Percentiles rank a stretch among this genome's conserved stretches.
These are phyloP conservation scores for Nakaseomyces kungkrabaensis DNA, from an alignment of 1,139 yeast genomes.

Conservation along the genomic window DNA sequence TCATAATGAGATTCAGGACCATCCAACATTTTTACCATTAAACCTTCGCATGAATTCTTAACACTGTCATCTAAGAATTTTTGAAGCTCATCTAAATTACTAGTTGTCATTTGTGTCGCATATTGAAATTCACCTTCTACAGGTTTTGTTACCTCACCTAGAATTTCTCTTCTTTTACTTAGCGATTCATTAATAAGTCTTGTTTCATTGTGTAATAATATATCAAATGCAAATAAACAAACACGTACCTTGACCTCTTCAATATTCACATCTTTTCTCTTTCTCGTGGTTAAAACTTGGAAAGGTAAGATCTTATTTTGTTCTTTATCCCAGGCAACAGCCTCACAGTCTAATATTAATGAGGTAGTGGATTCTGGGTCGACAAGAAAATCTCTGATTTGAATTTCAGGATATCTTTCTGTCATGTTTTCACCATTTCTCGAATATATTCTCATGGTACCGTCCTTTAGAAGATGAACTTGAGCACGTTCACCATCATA, in stretches of 20 bases:
- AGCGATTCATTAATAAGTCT: conserved; percentile 62
- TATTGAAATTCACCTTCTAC: conserved; percentile 73
- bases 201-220: conserved; percentile 62
- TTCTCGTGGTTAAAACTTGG: conserved; percentile 85
- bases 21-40: conserved; percentile 85
- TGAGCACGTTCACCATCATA: conserved; percentile 98
- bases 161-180: conserved; percentile 53
- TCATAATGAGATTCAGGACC: conserved; percentile 79
- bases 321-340: conserved; percentile 94
- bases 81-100: conserved; percentile 72
- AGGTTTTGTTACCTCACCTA: conserved; percentile 47
- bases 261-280: conserved; percentile 83
- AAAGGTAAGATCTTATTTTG: conserved; percentile 75
- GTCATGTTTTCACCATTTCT: conserved; percentile 98
- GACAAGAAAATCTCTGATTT: conserved; percentile 51
- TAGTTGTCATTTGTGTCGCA: conserved; percentile 67
- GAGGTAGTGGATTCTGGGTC: conserved; percentile 34
- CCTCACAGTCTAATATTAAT: conserved; percentile 86
- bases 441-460: conserved; percentile 69
- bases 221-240: conserved; percentile 86
- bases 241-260: conserved; percentile 83
- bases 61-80: conserved; percentile 82
- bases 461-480: conserved; percentile 63
- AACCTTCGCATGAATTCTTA: conserved; percentile 86
- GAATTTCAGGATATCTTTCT: conserved; percentile 85